Conservation (phyloP, 2,329 filamentous ascomycete genomes). For the Monilinia aucupariae region DNA sequence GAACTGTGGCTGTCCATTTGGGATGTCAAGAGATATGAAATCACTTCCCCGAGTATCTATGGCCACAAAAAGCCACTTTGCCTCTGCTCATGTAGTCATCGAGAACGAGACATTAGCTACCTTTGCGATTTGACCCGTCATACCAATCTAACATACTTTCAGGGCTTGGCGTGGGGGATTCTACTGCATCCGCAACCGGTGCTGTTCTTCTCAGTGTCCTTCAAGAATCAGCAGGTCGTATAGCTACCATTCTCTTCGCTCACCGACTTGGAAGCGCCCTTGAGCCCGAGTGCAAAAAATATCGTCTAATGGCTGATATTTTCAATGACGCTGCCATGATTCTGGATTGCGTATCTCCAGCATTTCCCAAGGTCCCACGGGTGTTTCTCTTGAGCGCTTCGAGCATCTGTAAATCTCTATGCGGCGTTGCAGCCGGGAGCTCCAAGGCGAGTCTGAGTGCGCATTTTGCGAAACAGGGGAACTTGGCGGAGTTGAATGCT, state of each 20-base stretch:
- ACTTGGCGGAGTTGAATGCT: constrained; percentile 88
- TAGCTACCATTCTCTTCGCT: constrained; percentile 66
- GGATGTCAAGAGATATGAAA: no score
- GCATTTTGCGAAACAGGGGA: constrained; percentile 83
- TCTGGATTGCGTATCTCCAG: constrained; percentile 63
- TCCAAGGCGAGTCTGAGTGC: constrained; percentile 87
- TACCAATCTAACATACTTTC: not conserved
- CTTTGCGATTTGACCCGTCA: not conserved
- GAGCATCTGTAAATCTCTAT: constrained; percentile 62
- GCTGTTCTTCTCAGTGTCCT: constrained; percentile 61
- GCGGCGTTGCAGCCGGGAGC: constrained; percentile 84
- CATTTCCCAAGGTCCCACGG: constrained; percentile 51
- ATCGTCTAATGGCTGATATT: constrained; percentile 62
- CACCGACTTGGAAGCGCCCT: constrained; percentile 61
- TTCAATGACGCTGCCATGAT: constrained; percentile 68
- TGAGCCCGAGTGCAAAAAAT: constrained; percentile 69
- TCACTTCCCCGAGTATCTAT: no score
- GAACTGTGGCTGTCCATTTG: no score
- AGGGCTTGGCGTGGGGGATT: constrained; percentile 65
- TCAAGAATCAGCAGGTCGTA: constrained; percentile 58
- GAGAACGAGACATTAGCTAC: not conserved
- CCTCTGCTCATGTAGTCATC: no score
- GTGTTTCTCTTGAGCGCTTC: constrained; percentile 54
- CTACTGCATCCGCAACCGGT: constrained; percentile 56
- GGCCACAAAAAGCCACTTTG: no score